Conservation (phyloP, 2,329 filamentous ascomycete species). For the Xylaria sp. region DNA sequence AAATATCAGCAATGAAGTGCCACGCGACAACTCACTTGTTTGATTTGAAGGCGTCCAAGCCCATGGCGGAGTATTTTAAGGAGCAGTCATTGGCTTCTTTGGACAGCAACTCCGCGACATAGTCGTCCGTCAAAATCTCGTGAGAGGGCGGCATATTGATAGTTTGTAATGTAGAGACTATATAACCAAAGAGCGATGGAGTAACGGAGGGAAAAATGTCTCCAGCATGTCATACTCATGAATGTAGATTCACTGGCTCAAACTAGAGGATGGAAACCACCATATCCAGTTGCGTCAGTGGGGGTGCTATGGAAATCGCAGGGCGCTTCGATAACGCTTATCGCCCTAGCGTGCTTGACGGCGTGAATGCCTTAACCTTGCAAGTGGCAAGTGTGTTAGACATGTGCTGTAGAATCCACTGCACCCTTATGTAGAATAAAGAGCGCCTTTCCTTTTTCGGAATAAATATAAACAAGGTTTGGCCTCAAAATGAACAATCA, state of each 20-base stretch:
- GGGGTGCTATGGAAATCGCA: conserved; percentile 18
- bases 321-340: neutral
- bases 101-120: conserved; percentile 81
- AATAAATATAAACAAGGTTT: conserved; percentile 55
- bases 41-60: conserved; percentile 72
- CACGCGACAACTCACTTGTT: conserved; percentile 55
- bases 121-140: conserved; percentile 75
- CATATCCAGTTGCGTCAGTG: conserved; percentile 32
- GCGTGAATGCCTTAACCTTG: too few relatives aligned
- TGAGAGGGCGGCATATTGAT: conserved; percentile 43
- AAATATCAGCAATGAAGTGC: neutral
- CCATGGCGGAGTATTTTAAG: conserved; percentile 78
- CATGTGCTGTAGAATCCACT: neutral
- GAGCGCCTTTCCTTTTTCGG: conserved; percentile 44
- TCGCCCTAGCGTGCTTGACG: too few relatives aligned
- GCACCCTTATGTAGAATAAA: neutral
- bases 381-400: conserved; percentile 48
- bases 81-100: conserved; percentile 82
- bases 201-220: neutral
- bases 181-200: neutral
- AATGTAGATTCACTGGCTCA: neutral
- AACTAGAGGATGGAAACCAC: neutral
- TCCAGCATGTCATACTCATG: too few relatives aligned
- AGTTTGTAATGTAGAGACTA: neutral
- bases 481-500: neutral